These are phyloP conservation scores for Boletus sp. DNA, from an alignment of 768 basidiomycete species.

Conservation along the genomic window DNA sequence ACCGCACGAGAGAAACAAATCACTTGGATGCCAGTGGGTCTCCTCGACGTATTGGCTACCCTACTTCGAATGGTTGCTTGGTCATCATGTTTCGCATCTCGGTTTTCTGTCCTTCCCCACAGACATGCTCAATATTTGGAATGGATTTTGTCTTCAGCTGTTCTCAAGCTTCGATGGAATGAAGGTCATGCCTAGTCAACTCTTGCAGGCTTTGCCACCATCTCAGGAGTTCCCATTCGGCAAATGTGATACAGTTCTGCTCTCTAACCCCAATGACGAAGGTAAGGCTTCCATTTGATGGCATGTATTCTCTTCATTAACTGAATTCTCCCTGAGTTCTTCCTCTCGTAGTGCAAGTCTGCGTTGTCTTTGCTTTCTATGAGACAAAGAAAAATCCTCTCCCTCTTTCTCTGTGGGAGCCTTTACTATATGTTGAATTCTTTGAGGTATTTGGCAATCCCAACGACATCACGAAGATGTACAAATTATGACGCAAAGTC, in stretches of 20 bases:
- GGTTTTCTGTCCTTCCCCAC: background rate
- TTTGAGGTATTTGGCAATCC: background rate
- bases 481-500: background rate
- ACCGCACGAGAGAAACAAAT: background rate
- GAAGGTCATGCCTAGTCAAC: slow-evolving; percentile 11
- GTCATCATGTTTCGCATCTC: background rate
- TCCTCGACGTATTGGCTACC: background rate
- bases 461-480: background rate
- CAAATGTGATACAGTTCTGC: slow-evolving; percentile 1
- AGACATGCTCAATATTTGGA: background rate
- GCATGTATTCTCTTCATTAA: background rate
- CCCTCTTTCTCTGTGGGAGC: background rate
- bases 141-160: background rate
- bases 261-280: background rate
- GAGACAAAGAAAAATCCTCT: background rate
- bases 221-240: background rate
- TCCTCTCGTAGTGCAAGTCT: background rate
- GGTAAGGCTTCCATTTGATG: background rate
- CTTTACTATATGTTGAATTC: background rate
- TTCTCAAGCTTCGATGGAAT: background rate
- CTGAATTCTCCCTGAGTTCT: background rate
- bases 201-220: slow-evolving; percentile 5
- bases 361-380: background rate
- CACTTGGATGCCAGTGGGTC: background rate
- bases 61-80: background rate